Percentiles rank a stretch among this genome's conserved stretches.
phyloP scores from a whole-genome alignment of 495 filamentous ascomycete genomes.

The Cenococcum geophilum region DNA sequence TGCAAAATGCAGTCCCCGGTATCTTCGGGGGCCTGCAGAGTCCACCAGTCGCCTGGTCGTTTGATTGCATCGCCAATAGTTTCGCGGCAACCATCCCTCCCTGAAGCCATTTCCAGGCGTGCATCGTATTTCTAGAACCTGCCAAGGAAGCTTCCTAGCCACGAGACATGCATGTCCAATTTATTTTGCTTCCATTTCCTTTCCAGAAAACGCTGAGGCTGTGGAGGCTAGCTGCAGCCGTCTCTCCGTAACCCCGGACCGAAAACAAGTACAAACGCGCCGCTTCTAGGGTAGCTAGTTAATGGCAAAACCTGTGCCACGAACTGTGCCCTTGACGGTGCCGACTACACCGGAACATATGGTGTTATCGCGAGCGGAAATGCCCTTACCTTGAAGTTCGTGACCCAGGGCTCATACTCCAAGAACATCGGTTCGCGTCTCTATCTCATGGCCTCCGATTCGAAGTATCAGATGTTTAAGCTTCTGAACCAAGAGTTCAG shows the following conservation, averaged over 20 bases:
- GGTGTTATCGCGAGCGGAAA: constrained; percentile 31
- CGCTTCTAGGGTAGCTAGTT: not conserved
- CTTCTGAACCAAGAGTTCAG: constrained; percentile 54
- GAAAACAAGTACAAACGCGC: not conserved
- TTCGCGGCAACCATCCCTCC: not conserved
- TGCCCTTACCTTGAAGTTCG: constrained; percentile 32
- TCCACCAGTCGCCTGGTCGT: not conserved
- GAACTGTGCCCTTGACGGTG: constrained; percentile 40
- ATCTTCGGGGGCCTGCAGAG: not conserved
- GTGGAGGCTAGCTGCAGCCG: not conserved
- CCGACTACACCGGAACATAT: constrained; percentile 32
- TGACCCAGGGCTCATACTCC: constrained; percentile 27
- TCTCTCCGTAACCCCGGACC: not conserved
- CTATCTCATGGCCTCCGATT: constrained; percentile 53
- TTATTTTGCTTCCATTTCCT: not conserved
- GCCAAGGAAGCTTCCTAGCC: not conserved
- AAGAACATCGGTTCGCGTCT: constrained; percentile 46
- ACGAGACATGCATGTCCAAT: not conserved
- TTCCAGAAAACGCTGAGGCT: not conserved
- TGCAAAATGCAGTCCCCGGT: not conserved
- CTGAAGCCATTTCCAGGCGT: not conserved
- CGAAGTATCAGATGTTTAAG: constrained; percentile 55
- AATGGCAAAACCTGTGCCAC: constrained; percentile 37
- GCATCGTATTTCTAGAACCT: not conserved
- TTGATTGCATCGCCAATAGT: not conserved